Base-by-base conservation (phyloP, 1,284 basidiomycete genomes). In the Papiliotrema nemorosa region DNA sequence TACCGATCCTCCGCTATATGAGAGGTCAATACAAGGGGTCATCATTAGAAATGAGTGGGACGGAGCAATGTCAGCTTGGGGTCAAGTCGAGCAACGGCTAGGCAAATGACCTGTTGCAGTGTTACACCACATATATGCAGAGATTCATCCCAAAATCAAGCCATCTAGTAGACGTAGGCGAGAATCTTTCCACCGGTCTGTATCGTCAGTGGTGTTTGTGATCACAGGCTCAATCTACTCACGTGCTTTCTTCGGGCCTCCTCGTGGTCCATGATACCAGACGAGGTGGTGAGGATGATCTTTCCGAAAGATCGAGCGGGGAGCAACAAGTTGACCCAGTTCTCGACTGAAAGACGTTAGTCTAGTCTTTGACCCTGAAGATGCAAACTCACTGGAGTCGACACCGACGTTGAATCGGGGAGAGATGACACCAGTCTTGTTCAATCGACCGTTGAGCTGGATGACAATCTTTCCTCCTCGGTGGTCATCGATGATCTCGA, bases 401-500 rank as follows among this genome's bases (percentile, higher is more conserved):
- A 91, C 87, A 73, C 92, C 88, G 60, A 98, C 85, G 79, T 97
- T 97, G 84, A 92, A 98, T 52, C 94, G 86, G 42, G 93, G 93
- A 29, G 94, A 97, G 79, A 99, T 97, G 72, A 98, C 96, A 73
- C 94, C 96, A 20, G 85, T 86, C 82, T 99, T 98, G 85, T 98
- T 99, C 66, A 99, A 84, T 57, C 92, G 89, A 54, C 96, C 96
- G 76, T 97, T 97, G 58, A 99, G 85, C 79, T 98, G 92, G 64
- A 98, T 84, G 67, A 99, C 93, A 64, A 99, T 90, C 81, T 99
- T 99, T 73, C 92, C 92, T 16, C 91, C 87, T 59, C 96, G 92
- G 79, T 98, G 96, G 81, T 99, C 96, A 73, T 99, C 96, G 73
- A 99, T 87, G 78, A 97, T 89, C 79, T 97, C 94, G 74, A 98